Evolutionary conservation across 164 flowering plant species (phyloP).

Genomic region (Vitis riparia): DNA sequence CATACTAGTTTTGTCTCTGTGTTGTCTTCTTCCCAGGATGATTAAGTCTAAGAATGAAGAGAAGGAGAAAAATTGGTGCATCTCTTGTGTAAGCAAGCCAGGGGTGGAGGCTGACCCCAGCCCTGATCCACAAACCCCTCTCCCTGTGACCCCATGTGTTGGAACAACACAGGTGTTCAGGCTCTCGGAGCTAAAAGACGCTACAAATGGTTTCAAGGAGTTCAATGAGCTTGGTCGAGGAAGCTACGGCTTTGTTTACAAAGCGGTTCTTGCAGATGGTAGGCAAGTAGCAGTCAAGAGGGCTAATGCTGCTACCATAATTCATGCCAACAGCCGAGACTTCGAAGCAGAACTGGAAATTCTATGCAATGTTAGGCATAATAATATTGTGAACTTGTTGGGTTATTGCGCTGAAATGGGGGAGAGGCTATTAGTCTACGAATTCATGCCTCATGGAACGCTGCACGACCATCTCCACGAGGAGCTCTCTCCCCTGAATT

Average conservation of each 20-base stretch:
- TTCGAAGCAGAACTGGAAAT: conserved; percentile 79
- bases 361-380: conserved; percentile 74
- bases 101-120: conserved; percentile 36
- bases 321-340: conserved; percentile 66
- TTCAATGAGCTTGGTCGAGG: conserved; percentile 94
- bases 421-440: conserved; percentile 78
- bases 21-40: conserved; percentile 53
- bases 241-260: conserved; percentile 93
- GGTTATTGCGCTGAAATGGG: conserved; percentile 91
- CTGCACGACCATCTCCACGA: conserved; percentile 81
- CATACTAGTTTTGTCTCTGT: conserved; percentile 37
- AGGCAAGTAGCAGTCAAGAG: conserved; percentile 86
- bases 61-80: conserved; percentile 37
- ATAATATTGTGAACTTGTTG: conserved; percentile 70
- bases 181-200: conserved; percentile 83
- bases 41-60: conserved; percentile 26
- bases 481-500: conserved; percentile 62
- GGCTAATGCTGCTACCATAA: conserved; percentile 88
- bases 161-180: conserved; percentile 77
- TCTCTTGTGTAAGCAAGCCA: conserved; percentile 45
- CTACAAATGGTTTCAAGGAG: conserved; percentile 92
- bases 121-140: conserved; percentile 29
- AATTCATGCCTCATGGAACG: conserved; percentile 81
- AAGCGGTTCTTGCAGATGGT: conserved; percentile 76
- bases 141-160: conserved; percentile 35